Evolutionary conservation across 2,329 filamentous ascomycete species (phyloP), one percentile per base, ranked within the genome.

Genomic region (Ophiocordyceps australis): DNA sequence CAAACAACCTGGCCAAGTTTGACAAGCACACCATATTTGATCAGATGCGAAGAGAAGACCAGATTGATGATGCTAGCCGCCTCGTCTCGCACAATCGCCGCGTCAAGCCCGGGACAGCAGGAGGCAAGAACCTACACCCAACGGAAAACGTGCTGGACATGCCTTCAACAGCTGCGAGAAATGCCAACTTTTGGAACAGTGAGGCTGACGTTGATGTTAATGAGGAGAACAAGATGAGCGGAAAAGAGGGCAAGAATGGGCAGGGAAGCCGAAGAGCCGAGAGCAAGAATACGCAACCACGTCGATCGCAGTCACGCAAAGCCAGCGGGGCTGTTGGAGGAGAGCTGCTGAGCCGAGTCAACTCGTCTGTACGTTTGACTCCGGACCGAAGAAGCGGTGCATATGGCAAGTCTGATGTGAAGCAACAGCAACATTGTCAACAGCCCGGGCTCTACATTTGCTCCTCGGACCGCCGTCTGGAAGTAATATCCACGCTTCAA

Each of bases 11-110:
- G 17, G 85, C 81, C 24, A 92, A 93, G 43, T 95, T 95, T 40
- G 85, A 95, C 56, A 95, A 95, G 55, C 71, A 76, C 29, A 74
- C 74, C 2, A 71, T 95, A 7, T 98, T 98, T 45, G 78, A 86
- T 36, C 76, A 94, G 49, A 89, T 95, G 49, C 66, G 81, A 31
- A 81, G 79, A 36, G 81, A 91, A 29, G 86, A 95, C 39, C 74
- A 71, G 17, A 72, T 86, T 7, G 80, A 85, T n/a, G 85, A 93
- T 29, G 76, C 85, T 28, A 80, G 81, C 35, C 74, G 86, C n/a
- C 54, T 98, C 20, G 85, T 94, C 18, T 77, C 79, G 28, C 83
- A 92, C 52, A 95, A 95, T 45, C 70, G 81, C 18, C 59, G 50
- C 30, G 59, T 57, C 14, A 74, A 70, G 37, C 72, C 75, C 5